phyloP scores from a whole-genome alignment of 768 basidiomycete genomes.

The Leccinum subgranulosum region DNA sequence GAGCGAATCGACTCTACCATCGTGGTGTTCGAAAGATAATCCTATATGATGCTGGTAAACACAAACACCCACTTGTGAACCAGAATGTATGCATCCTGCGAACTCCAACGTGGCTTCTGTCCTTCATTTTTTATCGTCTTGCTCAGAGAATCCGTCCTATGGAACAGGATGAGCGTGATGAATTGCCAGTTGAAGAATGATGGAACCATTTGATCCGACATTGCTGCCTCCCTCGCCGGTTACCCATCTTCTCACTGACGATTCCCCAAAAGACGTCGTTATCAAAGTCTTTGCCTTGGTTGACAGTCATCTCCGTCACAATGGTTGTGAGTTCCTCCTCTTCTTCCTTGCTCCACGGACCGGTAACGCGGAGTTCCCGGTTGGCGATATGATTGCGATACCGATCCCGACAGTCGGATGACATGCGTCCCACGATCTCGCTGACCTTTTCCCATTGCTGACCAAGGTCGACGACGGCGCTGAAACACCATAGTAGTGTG shows the following conservation, averaged over 20 bases:
- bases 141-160: constrained; percentile 74
- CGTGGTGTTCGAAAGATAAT: not conserved
- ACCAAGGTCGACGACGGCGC: constrained; percentile 67
- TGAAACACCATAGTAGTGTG: constrained; percentile 25
- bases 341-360: constrained; percentile 78
- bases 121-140: constrained; percentile 73
- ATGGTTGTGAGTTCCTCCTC: constrained; percentile 72
- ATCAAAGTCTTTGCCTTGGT: constrained; percentile 69
- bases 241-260: constrained; percentile 75
- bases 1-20: constrained; percentile 63
- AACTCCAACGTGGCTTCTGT: constrained; percentile 67
- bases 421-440: constrained; percentile 65
- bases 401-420: constrained; percentile 80
- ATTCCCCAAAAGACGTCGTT: constrained; percentile 82
- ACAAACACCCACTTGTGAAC: constrained; percentile 62
- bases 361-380: constrained; percentile 58
- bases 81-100: constrained; percentile 74
- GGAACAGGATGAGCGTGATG: not conserved
- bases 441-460: constrained; percentile 83
- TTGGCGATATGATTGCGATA: constrained; percentile 80
- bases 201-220: constrained; percentile 85
- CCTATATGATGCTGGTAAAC: not conserved
- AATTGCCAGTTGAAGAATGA: constrained; percentile 5
- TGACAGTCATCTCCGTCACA: constrained; percentile 70
- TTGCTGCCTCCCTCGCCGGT: constrained; percentile 73